Evolutionary conservation across 306 rosid genomes (phyloP), one percentile per base, ranked within the genome.

Genomic region (Notholithocarpus densiflorus): DNA sequence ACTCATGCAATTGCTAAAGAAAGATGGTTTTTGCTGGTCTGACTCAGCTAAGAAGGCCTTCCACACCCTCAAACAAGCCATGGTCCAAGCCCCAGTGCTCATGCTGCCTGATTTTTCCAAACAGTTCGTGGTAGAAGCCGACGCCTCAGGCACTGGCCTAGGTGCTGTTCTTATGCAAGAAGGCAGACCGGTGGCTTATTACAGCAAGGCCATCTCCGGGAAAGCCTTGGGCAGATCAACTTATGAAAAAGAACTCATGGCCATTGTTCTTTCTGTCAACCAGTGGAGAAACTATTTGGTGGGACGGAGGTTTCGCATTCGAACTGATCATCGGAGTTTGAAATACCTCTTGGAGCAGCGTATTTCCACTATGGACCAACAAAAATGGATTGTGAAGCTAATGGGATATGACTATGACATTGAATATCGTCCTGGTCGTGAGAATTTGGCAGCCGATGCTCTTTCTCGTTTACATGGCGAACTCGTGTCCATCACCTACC

Each of bases 211-310:
- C 6, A 4, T 37, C 1, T 18, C 10, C 1, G 3, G 9, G 2
- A 32, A 26, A 32, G 20, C 12, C 12, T 13, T 23, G 1, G 21
- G 3, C 0, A 18, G 4, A 20, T 61, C 72, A 15, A 19, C 37
- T 2, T 61, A 61, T 60, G 40, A 57, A 4, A 10, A 34, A n/a
- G 72, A 61, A 24, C 6, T 61, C 1, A 0, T 23, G 4, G 40
- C 79, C 4, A 26, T 74, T 14, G 29, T 34, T 5, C 29, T 32
- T 1, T n/a, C 71, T 0, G 9, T 61, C 3, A 13, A 40, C 21
- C 24, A 76, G 19, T 75, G 72, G 72, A 13, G 68, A 12, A 71
- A 61, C 8, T 75, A 75, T 14, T 17, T 75, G 6, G 2, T 75
- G 24, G 79, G 59, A 15, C 6, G 18, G 0, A 37, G 21, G 4